These are phyloP conservation scores for Isabelozyma gotoi DNA, from an alignment of 805 yeast species.

Conservation along the genomic window DNA sequence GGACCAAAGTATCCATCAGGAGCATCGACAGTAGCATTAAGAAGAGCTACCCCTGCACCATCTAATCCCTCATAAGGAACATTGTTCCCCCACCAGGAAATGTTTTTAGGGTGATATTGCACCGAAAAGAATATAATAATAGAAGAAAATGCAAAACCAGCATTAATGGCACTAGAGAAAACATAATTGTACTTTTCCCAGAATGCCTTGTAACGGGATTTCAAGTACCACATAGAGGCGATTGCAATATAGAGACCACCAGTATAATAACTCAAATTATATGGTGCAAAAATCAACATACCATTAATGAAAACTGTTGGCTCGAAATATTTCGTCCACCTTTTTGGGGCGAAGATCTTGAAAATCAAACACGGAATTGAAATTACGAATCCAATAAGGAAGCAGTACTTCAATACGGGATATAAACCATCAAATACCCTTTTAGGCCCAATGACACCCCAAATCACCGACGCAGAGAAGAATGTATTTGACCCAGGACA, in stretches of 20 bases:
- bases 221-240: slow-evolving; percentile 28
- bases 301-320: slow-evolving; percentile 34
- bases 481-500: slow-evolving; percentile 33
- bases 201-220: slow-evolving; percentile 24
- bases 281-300: slow-evolving; percentile 29
- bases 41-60: background rate
- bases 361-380: slow-evolving; percentile 17
- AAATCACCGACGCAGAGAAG: slow-evolving; percentile 56
- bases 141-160: slow-evolving; percentile 35
- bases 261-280: slow-evolving; percentile 29
- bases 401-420: slow-evolving; percentile 32
- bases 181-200: slow-evolving; percentile 38
- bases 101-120: slow-evolving; percentile 26
- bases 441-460: slow-evolving; percentile 63
- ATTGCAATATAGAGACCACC: slow-evolving; percentile 25
- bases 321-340: slow-evolving; percentile 25
- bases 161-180: slow-evolving; percentile 27
- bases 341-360: slow-evolving; percentile 14
- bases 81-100: slow-evolving; percentile 33
- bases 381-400: slow-evolving; percentile 31
- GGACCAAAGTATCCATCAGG: slow-evolving; percentile 39
- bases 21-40: slow-evolving; percentile 12
- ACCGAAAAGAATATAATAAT: slow-evolving; percentile 39
- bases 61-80: slow-evolving; percentile 11
- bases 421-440: slow-evolving; percentile 30